phyloP scores from a whole-genome alignment of 176 grass and related monocot species.

The sorghum (Sorghum bicolor) region DNA sequence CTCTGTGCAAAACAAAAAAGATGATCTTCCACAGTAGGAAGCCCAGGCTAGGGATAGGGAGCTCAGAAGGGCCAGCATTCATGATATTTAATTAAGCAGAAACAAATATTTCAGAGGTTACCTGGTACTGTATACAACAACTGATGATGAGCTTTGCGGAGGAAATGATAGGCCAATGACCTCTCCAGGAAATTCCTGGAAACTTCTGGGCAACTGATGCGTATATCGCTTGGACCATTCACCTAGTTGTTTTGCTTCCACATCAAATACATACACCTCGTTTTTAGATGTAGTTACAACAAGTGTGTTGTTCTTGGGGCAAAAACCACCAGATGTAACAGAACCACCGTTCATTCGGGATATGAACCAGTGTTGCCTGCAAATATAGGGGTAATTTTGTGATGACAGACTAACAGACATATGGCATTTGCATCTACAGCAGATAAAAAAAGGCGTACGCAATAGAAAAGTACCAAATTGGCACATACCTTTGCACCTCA shows the following conservation, averaged over 20 bases:
- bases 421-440: background rate
- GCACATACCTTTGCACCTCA: conserved; percentile 72
- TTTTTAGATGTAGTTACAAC: conserved; percentile 88
- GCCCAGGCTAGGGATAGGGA: background rate
- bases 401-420: background rate
- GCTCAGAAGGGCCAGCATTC: background rate
- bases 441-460: background rate
- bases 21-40: background rate
- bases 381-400: conserved; percentile 6
- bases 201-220: conserved; percentile 67
- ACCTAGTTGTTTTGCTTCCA: conserved; percentile 85
- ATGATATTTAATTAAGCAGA: background rate
- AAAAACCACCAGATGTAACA: conserved; percentile 86
- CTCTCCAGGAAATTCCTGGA: conserved; percentile 97
- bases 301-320: conserved; percentile 80
- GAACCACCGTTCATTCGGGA: conserved; percentile 82
- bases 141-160: conserved; percentile 52
- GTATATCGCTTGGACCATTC: conserved; percentile 87
- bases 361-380: conserved; percentile 96
- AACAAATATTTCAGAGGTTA: conserved; percentile 32
- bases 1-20: background rate
- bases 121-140: conserved; percentile 87
- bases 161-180: conserved; percentile 88
- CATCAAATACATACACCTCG: conserved; percentile 92
- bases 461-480: background rate